Evolutionary conservation across 2,329 filamentous ascomycete genomes (phyloP).

Genomic region (Bipolaris zeicola): DNA sequence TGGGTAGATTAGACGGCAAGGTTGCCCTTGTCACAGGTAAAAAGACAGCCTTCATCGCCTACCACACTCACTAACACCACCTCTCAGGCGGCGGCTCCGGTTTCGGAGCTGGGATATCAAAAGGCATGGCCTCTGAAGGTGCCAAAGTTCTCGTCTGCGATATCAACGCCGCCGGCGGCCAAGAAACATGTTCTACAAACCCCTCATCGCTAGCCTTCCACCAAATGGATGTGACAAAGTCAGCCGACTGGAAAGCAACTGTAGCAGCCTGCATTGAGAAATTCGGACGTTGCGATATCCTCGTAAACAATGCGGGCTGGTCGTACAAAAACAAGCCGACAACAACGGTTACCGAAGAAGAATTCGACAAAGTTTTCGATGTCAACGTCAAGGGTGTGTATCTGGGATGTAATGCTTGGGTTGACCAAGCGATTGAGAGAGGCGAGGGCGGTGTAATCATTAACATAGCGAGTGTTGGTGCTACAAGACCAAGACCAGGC

Average conservation of each 20-base stretch:
- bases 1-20: constrained; percentile 57
- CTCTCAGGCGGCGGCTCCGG: constrained; percentile 63
- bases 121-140: constrained; percentile 65
- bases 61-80: constrained; percentile 10
- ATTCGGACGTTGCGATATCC: constrained; percentile 63
- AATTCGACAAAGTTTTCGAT: constrained; percentile 69
- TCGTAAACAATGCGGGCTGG: constrained; percentile 66
- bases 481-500: constrained; percentile 64
- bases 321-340: constrained; percentile 63
- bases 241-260: constrained; percentile 58
- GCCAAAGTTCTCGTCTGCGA: constrained; percentile 67
- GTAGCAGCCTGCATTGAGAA: constrained; percentile 59
- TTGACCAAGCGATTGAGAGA: constrained; percentile 65
- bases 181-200: constrained; percentile 55
- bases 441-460: constrained; percentile 66
- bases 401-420: constrained; percentile 62
- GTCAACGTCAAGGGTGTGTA: constrained; percentile 74
- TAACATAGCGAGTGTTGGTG: constrained; percentile 70
- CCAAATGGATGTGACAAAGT: constrained; percentile 60
- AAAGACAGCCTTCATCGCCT: not conserved
- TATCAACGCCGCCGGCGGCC: constrained; percentile 60
- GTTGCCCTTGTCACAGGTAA: constrained; percentile 62
- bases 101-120: constrained; percentile 67
- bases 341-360: constrained; percentile 65
- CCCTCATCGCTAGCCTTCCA: constrained; percentile 41